A percentile compares a stretch with the other conserved stretches of the same genome.
Conservation (phyloP, 441 rosid species). For the Eutrema salsugineum region DNA sequence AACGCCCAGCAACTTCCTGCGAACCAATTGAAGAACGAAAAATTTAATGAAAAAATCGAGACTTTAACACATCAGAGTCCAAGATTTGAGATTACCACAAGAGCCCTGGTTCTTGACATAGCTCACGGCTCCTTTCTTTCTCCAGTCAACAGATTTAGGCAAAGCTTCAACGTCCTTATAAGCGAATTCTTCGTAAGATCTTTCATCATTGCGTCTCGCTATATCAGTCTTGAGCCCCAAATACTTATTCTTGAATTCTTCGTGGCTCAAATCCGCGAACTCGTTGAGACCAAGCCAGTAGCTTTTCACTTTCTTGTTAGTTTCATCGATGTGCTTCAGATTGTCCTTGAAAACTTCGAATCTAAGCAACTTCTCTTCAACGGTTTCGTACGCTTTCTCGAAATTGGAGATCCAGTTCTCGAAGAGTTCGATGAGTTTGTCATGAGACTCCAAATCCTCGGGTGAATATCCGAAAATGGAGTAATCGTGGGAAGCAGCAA, state of each 20-base stretch:
- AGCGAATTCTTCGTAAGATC: conserved; percentile 38
- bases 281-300: conserved; percentile 89
- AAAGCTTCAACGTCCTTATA: conserved; percentile 45
- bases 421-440: conserved; percentile 72
- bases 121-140: conserved; percentile 87
- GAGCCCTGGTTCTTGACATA: conserved; percentile 90
- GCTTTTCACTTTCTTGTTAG: conserved; percentile 57
- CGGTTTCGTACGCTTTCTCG: conserved; percentile 57
- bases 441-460: conserved; percentile 63
- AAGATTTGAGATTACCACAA: conserved; percentile 45
- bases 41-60: neutral
- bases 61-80: neutral
- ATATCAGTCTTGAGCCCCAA: conserved; percentile 55
- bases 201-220: conserved; percentile 29
- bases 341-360: conserved; percentile 86
- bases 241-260: conserved; percentile 69
- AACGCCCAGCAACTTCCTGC: conserved; percentile 77
- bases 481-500: conserved; percentile 39
- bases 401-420: conserved; percentile 73
- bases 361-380: conserved; percentile 73
- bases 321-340: conserved; percentile 76
- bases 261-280: conserved; percentile 81
- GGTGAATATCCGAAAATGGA: conserved; percentile 74
- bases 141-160: conserved; percentile 90
- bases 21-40: neutral